Percentiles rank a stretch among this genome's conserved stretches.
Conservation (phyloP, 2,329 filamentous ascomycete species). For the Escovopsis sp. region DNA sequence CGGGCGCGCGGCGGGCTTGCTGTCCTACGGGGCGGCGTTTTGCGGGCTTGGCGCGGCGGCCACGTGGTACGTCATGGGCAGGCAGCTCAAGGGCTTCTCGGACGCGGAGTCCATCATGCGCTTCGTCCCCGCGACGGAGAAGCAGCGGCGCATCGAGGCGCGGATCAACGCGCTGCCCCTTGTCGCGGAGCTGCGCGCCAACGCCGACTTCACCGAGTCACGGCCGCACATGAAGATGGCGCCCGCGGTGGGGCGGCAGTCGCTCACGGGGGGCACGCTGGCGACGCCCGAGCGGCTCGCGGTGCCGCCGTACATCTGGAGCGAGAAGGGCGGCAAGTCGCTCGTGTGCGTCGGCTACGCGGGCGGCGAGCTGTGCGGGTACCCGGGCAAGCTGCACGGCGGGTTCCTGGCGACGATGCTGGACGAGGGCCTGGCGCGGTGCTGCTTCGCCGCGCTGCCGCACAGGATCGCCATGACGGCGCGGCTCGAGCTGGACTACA, state of each 20-base stretch:
- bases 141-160: slow-evolving; percentile 48
- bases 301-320: slow-evolving; percentile 69
- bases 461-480: slow-evolving; percentile 80
- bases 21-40: slow-evolving; percentile 17
- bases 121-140: slow-evolving; percentile 44
- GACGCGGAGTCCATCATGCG: slow-evolving; percentile 60
- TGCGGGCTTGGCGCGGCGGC: slow-evolving; percentile 17
- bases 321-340: slow-evolving; percentile 52
- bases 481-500: slow-evolving; percentile 70
- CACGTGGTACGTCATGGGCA: slow-evolving; percentile 20
- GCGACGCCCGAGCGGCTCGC: slow-evolving; percentile 60
- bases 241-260: slow-evolving; percentile 50
- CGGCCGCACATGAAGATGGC: slow-evolving; percentile 84
- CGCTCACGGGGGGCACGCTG: slow-evolving; percentile 69
- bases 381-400: slow-evolving; percentile 82
- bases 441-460: slow-evolving; percentile 77
- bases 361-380: slow-evolving; percentile 68
- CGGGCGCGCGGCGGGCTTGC: slow-evolving; percentile 12
- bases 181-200: slow-evolving; percentile 49
- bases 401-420: slow-evolving; percentile 83
- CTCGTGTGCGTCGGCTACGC: slow-evolving; percentile 63
- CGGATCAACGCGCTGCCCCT: slow-evolving; percentile 64
- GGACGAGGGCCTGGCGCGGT: slow-evolving; percentile 77
- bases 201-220: slow-evolving; percentile 56
- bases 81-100: slow-evolving; percentile 24